phyloP scores from a whole-genome alignment of 805 yeast species.

The Metschnikowia henanensis region DNA sequence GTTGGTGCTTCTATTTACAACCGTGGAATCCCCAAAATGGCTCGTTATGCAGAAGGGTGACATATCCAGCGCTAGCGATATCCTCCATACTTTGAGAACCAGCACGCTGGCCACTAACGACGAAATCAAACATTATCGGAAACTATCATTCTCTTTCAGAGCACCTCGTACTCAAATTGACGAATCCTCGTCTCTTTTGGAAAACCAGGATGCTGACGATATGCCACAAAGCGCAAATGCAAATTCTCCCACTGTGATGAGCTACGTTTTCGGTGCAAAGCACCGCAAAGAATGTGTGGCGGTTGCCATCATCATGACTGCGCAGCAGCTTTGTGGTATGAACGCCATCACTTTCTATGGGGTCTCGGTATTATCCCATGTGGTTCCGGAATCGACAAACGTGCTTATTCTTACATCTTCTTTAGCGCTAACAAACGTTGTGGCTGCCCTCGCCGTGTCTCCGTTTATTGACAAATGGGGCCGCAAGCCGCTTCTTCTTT shows the following conservation, averaged over 20 bases:
- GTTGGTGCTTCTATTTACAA: constrained; percentile 32
- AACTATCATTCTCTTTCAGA: constrained; percentile 13
- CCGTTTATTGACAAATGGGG: constrained; percentile 22
- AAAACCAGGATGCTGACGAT: background rate
- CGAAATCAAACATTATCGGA: constrained; percentile 40
- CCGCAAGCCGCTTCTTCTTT: constrained; percentile 27
- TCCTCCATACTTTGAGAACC: constrained; percentile 31
- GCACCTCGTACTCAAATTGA: background rate
- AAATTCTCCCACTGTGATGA: constrained; percentile 2
- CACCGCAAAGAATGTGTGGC: constrained; percentile 31
- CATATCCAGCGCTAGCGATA: constrained; percentile 26
- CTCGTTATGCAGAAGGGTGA: constrained; percentile 32
- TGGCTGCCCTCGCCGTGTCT: constrained; percentile 17
- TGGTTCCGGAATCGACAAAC: constrained; percentile 15
- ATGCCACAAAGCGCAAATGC: too few relatives aligned
- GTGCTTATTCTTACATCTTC: constrained; percentile 20
- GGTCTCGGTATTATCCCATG: constrained; percentile 19
- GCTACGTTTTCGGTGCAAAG: constrained; percentile 21
- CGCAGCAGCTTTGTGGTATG: constrained; percentile 35
- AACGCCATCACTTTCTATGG: constrained; percentile 28
- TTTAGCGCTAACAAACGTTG: constrained; percentile 20
- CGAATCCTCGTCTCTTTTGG: background rate
- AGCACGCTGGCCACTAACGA: constrained; percentile 28
- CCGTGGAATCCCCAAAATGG: constrained; percentile 45
- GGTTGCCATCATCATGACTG: constrained; percentile 35